Evolutionary conservation across 2,329 filamentous ascomycete genomes (phyloP).

Genomic region (Ceratocystis colombiana): DNA sequence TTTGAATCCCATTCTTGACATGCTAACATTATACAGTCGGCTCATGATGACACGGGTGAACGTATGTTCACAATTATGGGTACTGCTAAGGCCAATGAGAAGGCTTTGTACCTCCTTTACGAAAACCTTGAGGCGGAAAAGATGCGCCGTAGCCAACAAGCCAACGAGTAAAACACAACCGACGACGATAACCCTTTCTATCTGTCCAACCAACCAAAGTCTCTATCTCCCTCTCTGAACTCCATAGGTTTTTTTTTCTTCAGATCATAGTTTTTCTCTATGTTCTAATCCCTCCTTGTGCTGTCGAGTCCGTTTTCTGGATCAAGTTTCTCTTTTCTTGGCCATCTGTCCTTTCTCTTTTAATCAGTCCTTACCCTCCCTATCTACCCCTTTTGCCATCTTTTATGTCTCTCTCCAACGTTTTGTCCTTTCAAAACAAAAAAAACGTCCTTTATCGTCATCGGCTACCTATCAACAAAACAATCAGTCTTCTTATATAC

Average conservation of each 20-base stretch:
- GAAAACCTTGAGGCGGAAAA: constrained; percentile 98
- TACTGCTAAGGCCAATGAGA: constrained; percentile 85
- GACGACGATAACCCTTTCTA: constrained; percentile 17
- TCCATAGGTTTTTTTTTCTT: background rate
- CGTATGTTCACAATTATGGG: constrained; percentile 99
- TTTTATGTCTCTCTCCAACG: background rate
- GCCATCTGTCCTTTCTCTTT: constrained; percentile 14
- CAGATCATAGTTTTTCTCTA: background rate
- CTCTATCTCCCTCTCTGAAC: constrained; percentile 13
- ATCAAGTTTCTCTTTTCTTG: constrained; percentile 15
- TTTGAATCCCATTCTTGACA: background rate
- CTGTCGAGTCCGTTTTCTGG: constrained; percentile 6
- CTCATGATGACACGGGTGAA: constrained; percentile 94
- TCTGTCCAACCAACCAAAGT: constrained; percentile 16
- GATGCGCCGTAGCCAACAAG: constrained; percentile 81
- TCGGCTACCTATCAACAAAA: constrained; percentile 2
- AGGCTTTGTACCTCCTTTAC: constrained; percentile 88
- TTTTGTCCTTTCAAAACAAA: constrained; percentile 8
- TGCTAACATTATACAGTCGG: constrained; percentile 44
- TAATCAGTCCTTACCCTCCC: constrained; percentile 9
- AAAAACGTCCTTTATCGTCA: constrained; percentile 11
- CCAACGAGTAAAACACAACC: constrained; percentile 38
- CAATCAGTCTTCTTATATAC: constrained; percentile 13
- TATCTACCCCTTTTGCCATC: no score
- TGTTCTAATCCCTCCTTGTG: background rate